Base-by-base conservation (phyloP, 495 filamentous ascomycete species). In the Daldinia vernicosa region DNA sequence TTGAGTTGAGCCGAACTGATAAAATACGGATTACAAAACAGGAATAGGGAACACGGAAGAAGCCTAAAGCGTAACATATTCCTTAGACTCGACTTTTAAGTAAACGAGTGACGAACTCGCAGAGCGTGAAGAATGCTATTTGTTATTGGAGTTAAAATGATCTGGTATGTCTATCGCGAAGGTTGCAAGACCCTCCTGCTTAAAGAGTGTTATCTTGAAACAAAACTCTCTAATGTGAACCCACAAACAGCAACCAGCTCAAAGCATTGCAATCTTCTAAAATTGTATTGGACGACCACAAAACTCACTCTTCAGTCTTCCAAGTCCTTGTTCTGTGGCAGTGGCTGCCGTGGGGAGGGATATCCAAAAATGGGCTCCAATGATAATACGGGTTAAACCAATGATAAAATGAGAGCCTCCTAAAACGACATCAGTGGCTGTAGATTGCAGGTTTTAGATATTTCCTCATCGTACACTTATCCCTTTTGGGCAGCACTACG, bases 341-440 rank as follows among this genome's bases (percentile, higher is more conserved):
- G 26, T 33, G 59, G 63, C 59, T 62, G 27, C 53, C 63, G 63
- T 67, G 60, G 60, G 65, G 60, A 66, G 57, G 51, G 57, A 63
- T 63, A 33, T 58, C 28, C 37, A 63, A 47, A 47, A 47, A 47
- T 17, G 19, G 40, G 15, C 17, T 39, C 22, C 47, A 47, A 9
- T 53, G 15, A n/a, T n/a, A n/a, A n/a, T n/a, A n/a, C n/a, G n/a
- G n/a, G n/a, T n/a, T 14, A 15, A 14, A 40, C 39, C 43, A 32
- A 40, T 63, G 57, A 73, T 66, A 66, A 73, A 66, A 73, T 73
- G 70, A 69, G 52, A 73, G 70, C 32, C 66, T 73, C 70, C 62
- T 43, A 40, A 53, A 69, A 65, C 65, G 65, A 72, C 70, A 69
- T 69, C 65, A 66, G 55, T 43, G 66, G 70, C 62, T 66, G 32